A percentile compares a stretch with the other conserved stretches of the same genome.
phyloP scores from a whole-genome alignment of 768 basidiomycete genomes.

The Lactarius deliciosus region DNA sequence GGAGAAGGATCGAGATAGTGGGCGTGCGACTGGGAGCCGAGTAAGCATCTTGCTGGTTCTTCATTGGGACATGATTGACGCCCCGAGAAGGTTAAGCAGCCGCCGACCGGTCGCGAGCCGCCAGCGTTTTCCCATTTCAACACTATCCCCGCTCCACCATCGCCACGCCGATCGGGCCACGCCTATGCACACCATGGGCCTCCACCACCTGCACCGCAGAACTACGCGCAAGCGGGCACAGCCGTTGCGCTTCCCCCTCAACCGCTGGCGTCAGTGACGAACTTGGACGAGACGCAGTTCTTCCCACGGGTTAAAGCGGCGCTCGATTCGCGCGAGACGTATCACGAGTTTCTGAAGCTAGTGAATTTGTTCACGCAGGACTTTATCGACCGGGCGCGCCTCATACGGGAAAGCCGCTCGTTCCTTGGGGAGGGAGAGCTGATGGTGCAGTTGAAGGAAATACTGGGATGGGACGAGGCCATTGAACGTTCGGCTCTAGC shows the following conservation, averaged over 20 bases:
- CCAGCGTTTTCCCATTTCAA: constrained; percentile 33
- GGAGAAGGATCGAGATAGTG: constrained; percentile 37
- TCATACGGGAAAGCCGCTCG: constrained; percentile 76
- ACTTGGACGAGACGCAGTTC: constrained; percentile 69
- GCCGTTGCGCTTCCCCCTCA: constrained; percentile 24
- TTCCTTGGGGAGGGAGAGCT: constrained; percentile 77
- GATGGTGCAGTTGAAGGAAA: constrained; percentile 76
- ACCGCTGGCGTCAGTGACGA: constrained; percentile 29
- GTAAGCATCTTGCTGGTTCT: constrained; percentile 14
- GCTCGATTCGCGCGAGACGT: constrained; percentile 70
- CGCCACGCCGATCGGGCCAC: constrained; percentile 33
- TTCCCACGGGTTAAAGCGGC: constrained; percentile 86
- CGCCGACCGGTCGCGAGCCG: constrained; percentile 31
- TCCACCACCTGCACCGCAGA: constrained; percentile 17
- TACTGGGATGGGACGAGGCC: constrained; percentile 84
- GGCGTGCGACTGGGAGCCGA: constrained; percentile 26
- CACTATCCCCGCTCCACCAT: constrained; percentile 33
- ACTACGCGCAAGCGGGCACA: constrained; percentile 9
- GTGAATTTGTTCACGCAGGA: constrained; percentile 95
- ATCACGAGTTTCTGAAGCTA: constrained; percentile 93
- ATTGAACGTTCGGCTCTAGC: constrained; percentile 42
- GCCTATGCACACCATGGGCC: constrained; percentile 24
- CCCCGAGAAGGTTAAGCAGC: constrained; percentile 33
- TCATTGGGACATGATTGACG: neutral
- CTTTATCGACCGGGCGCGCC: constrained; percentile 80